Percentiles rank a stretch among this genome's conserved stretches.
phyloP scores from a whole-genome alignment of 768 basidiomycete genomes.

The Mycena filopes region DNA sequence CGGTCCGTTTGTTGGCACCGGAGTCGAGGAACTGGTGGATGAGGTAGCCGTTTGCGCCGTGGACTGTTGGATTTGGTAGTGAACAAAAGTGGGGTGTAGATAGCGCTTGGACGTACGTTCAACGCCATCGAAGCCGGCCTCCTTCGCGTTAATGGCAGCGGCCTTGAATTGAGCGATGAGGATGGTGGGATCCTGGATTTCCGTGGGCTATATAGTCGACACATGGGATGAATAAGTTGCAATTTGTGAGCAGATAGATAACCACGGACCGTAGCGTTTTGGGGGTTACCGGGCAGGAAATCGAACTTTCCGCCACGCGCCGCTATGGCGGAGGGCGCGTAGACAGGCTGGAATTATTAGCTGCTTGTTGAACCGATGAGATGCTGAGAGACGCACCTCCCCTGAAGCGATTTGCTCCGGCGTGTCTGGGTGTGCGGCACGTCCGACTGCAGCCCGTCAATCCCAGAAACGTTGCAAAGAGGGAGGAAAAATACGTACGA shows the following conservation, averaged over 20 bases:
- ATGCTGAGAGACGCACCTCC: no score
- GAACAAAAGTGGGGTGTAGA: neutral
- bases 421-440: constrained; percentile 38
- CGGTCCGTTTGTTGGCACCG: neutral
- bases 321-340: no score
- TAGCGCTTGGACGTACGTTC: neutral
- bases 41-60: constrained; percentile 52
- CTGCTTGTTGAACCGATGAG: no score
- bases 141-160: constrained; percentile 34
- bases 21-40: constrained; percentile 9
- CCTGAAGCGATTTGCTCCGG: constrained; percentile 36
- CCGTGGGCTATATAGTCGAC: constrained; percentile 35
- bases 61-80: constrained; percentile 41
- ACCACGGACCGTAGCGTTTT: no score
- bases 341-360: no score
- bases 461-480: no score
- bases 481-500: constrained; percentile 20
- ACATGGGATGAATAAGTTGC: no score
- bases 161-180: constrained; percentile 42
- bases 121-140: constrained; percentile 45
- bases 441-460: constrained; percentile 32
- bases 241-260: no score
- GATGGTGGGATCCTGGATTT: constrained; percentile 43
- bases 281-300: no score
- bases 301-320: no score